Conservation (phyloP, 768 basidiomycete genomes). For the Boletus reticulatus region DNA sequence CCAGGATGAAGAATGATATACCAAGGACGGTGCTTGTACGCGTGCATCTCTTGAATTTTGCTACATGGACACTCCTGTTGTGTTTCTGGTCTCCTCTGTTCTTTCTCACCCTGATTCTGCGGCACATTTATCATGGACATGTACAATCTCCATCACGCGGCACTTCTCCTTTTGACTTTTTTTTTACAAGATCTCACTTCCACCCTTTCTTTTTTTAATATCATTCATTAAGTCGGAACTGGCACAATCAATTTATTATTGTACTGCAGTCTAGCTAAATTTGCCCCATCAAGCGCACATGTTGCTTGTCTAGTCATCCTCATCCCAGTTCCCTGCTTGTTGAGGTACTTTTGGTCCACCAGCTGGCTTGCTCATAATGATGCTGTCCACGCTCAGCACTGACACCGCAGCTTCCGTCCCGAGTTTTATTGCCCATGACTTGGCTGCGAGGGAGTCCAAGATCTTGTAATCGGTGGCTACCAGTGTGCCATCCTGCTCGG, state of each 20-base stretch:
- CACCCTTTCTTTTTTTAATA: neutral
- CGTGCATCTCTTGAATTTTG: constrained; percentile 8
- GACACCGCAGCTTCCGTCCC: constrained; percentile 90
- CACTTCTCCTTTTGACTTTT: constrained; percentile 8
- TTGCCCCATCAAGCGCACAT: constrained; percentile 6
- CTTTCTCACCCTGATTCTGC: constrained; percentile 3
- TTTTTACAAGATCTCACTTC: constrained; percentile 1
- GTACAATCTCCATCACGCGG: constrained; percentile 20
- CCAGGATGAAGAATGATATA: constrained; percentile 18
- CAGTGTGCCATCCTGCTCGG: constrained; percentile 77
- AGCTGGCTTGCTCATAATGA: constrained; percentile 95
- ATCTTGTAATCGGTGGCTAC: constrained; percentile 61
- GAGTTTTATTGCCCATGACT: constrained; percentile 86
- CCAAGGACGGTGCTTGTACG: constrained; percentile 9
- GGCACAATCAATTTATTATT: constrained; percentile 27
- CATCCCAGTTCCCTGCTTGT: constrained; percentile 86
- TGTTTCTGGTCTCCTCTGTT: constrained; percentile 16
- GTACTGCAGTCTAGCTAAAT: constrained; percentile 25
- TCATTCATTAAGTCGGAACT: constrained; percentile 20
- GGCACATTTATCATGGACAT: constrained; percentile 34
- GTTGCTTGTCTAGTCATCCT: constrained; percentile 44
- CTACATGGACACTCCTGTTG: constrained; percentile 21
- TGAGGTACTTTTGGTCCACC: constrained; percentile 87
- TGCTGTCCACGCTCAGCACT: constrained; percentile 93
- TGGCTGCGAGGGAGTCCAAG: constrained; percentile 85